phyloP scores from a whole-genome alignment of 768 basidiomycete species.

The Naematelia aurantialba region DNA sequence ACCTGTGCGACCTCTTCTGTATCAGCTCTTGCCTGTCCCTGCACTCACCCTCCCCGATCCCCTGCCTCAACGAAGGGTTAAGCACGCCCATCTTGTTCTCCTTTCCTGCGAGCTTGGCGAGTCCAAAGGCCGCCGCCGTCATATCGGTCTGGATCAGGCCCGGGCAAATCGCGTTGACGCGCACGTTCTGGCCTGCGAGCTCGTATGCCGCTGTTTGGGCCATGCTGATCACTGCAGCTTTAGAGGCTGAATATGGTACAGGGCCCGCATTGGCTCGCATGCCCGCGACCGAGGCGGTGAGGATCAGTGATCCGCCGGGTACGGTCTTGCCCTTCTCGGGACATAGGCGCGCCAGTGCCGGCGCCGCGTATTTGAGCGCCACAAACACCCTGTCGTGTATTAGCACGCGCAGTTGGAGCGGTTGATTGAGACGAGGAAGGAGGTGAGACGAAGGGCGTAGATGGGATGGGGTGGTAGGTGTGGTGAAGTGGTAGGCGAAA shows the following conservation, averaged over 20 bases:
- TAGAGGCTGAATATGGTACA: slow-evolving; percentile 75
- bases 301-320: slow-evolving; percentile 75
- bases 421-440: not conserved
- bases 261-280: slow-evolving; percentile 30
- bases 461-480: not conserved
- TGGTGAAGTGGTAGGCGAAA: not conserved
- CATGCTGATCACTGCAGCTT: slow-evolving; percentile 86
- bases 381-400: slow-evolving; percentile 70
- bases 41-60: slow-evolving; percentile 71
- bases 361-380: slow-evolving; percentile 79
- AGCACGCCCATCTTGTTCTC: slow-evolving; percentile 73
- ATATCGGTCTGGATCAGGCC: slow-evolving; percentile 85
- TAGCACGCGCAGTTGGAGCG: not conserved
- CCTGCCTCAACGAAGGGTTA: slow-evolving; percentile 77
- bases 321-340: slow-evolving; percentile 64
- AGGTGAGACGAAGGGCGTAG: too few relatives aligned
- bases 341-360: slow-evolving; percentile 71
- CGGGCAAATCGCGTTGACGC: slow-evolving; percentile 84
- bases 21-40: not conserved
- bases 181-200: slow-evolving; percentile 73
- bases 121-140: slow-evolving; percentile 72
- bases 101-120: slow-evolving; percentile 71
- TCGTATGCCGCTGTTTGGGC: slow-evolving; percentile 78
- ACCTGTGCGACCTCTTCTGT: slow-evolving; percentile 74
- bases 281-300: slow-evolving; percentile 63